phyloP scores from a whole-genome alignment of 345 rosid species.

The Eucalyptus microcorys region DNA sequence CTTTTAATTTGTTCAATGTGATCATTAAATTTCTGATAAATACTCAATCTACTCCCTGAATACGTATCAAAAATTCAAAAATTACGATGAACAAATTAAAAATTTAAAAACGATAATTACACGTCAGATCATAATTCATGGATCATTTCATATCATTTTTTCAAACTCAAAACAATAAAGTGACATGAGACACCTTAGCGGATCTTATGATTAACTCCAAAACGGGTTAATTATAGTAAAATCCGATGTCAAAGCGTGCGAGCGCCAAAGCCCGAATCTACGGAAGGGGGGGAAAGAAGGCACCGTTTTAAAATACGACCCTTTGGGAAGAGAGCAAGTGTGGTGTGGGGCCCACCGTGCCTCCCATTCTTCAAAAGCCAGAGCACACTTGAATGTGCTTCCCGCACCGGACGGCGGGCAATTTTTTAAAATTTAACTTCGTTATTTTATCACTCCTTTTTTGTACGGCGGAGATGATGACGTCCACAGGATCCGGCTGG shows the following conservation, averaged over 20 bases:
- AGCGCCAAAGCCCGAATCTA: background rate
- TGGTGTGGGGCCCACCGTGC: background rate
- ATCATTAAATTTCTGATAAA: rapidly evolving
- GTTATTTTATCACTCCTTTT: background rate
- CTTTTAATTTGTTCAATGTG: rapidly evolving
- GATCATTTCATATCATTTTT: too few relatives aligned
- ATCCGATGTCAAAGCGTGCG: background rate
- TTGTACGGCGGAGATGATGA: background rate
- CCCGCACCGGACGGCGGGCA: background rate
- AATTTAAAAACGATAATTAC: rapidly evolving
- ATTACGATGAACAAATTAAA: rapidly evolving
- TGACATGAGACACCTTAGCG: background rate
- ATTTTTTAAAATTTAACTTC: rapidly evolving
- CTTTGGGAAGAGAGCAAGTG: background rate
- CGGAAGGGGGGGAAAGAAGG: background rate
- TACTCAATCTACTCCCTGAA: background rate
- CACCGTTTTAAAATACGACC: background rate
- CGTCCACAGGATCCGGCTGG: background rate
- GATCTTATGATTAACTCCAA: background rate
- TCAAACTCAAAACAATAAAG: background rate
- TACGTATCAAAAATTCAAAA: rapidly evolving
- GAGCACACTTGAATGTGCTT: background rate
- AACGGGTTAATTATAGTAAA: background rate
- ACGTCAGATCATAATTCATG: rapidly evolving
- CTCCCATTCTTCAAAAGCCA: background rate